Percentiles rank a stretch among this genome's conserved stretches.
phyloP scores from a whole-genome alignment of 2,329 filamentous ascomycete species.

The Aspergillus quadricinctus region DNA sequence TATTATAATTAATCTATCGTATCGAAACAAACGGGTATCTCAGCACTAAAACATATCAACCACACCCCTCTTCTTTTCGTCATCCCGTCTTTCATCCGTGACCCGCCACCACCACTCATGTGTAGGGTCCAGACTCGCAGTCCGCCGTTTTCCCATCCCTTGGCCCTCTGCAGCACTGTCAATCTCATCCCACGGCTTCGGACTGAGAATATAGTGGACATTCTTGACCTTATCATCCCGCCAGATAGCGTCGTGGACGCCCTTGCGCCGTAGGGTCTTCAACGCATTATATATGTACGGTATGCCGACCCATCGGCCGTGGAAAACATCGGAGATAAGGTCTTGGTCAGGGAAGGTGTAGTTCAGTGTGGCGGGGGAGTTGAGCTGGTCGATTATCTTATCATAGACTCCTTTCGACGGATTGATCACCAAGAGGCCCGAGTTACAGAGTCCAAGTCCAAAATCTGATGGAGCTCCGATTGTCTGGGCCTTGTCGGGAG shows the following conservation, averaged over 20 bases:
- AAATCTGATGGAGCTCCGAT: conserved; percentile 46
- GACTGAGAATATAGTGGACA: conserved; percentile 58
- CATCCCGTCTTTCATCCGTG: conserved; percentile 45
- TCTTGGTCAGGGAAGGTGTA: conserved; percentile 61
- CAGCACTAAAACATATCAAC: not conserved
- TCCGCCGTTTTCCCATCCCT: conserved; percentile 16
- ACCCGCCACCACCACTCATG: conserved; percentile 57
- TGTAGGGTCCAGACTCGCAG: conserved; percentile 40
- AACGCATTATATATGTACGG: conserved; percentile 61
- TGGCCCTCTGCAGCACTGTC: conserved; percentile 4
- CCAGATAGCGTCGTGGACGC: conserved; percentile 59
- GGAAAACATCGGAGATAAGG: conserved; percentile 50
- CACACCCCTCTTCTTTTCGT: conserved; percentile 37
- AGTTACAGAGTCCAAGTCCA: conserved; percentile 57
- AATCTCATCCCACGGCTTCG: conserved; percentile 60
- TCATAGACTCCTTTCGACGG: conserved; percentile 52
- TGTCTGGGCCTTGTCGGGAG: conserved; percentile 19
- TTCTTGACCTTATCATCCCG: conserved; percentile 58
- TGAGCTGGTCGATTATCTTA: conserved; percentile 46
- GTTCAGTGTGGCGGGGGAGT: conserved; percentile 40
- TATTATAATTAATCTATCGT: not conserved
- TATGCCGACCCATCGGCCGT: conserved; percentile 52
- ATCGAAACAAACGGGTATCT: not conserved
- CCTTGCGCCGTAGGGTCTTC: conserved; percentile 51
- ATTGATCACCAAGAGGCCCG: conserved; percentile 59